A percentile compares a stretch with the other conserved stretches of the same genome.
Conservation (phyloP, 2,329 filamentous ascomycete genomes). For the Capronia coronata region DNA sequence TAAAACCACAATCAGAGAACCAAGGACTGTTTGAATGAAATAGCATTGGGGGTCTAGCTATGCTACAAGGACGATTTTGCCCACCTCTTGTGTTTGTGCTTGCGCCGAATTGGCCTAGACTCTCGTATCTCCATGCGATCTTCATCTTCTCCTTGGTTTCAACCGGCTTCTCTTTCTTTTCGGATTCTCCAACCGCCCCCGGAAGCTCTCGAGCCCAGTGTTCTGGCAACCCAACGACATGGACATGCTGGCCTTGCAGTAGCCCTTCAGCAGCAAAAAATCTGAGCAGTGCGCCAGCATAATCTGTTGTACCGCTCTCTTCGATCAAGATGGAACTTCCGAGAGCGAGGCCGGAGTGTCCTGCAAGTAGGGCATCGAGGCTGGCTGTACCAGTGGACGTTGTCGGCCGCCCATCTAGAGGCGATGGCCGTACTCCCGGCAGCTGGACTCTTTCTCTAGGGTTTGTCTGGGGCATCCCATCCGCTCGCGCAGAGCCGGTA, state of each 20-base stretch:
- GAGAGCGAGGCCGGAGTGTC: conserved; percentile 76
- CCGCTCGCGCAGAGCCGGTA: conserved; percentile 36
- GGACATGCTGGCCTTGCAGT: conserved; percentile 80
- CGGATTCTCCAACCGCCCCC: conserved; percentile 54
- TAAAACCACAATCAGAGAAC: conserved; percentile 2
- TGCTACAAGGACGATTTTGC: conserved; percentile 29
- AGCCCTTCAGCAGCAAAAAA: conserved; percentile 93
- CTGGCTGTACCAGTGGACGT: conserved; percentile 88
- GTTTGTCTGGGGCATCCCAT: conserved; percentile 24
- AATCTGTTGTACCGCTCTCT: conserved; percentile 90
- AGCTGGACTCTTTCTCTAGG: conserved; percentile 30
- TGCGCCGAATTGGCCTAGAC: conserved; percentile 63
- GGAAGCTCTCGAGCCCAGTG: conserved; percentile 79
- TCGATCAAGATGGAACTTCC: conserved; percentile 75
- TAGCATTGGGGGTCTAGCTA: conserved; percentile 22
- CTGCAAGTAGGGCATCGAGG: conserved; percentile 75
- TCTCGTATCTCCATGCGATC: conserved; percentile 97
- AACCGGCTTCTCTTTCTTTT: conserved; percentile 41
- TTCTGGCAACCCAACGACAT: conserved; percentile 73
- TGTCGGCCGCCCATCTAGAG: conserved; percentile 76
- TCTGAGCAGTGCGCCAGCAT: conserved; percentile 71
- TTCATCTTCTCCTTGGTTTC: conserved; percentile 74
- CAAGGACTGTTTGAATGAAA: conserved; percentile 1
- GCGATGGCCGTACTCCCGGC: conserved; percentile 69
- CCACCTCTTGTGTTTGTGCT: conserved; percentile 56